These are phyloP conservation scores for Termitomyces sp. DNA, from an alignment of 768 basidiomycete species.

Conservation along the genomic window DNA sequence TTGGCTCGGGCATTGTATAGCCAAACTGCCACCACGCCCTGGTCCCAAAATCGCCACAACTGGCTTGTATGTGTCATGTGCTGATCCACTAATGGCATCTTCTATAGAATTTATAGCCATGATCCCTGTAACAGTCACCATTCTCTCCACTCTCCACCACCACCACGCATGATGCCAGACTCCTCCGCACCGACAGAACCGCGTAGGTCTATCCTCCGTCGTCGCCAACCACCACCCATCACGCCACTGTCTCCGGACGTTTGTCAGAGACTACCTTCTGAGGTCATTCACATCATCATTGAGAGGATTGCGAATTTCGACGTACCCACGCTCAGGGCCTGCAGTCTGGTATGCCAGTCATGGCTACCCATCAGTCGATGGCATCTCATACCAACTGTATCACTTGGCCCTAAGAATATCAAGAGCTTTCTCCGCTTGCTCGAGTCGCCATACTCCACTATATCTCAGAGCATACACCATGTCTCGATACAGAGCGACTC, in stretches of 20 bases:
- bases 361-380: conserved; percentile 15
- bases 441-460: conserved; percentile 13
- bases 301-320: conserved; percentile 15
- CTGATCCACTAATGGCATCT: conserved; percentile 17
- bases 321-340: conserved; percentile 14
- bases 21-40: conserved; percentile 9
- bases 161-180: conserved; percentile 3
- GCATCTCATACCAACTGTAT: conserved; percentile 14
- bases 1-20: conserved; percentile 8
- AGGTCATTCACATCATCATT: conserved; percentile 16
- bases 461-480: conserved; percentile 13
- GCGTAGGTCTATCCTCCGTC: conserved; percentile 17
- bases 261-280: conserved; percentile 14
- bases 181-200: conserved; percentile 5
- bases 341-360: conserved; percentile 15
- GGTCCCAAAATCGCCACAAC: conserved; percentile 9
- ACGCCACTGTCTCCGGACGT: conserved; percentile 14
- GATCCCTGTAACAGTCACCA: conserved; percentile 13
- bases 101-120: conserved; percentile 10
- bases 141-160: conserved; percentile 7
- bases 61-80: conserved; percentile 14
- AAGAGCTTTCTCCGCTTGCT: conserved; percentile 15
- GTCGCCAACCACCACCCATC: conserved; percentile 13
- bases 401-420: conserved; percentile 12
- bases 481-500: conserved; percentile 16